Base-by-base conservation (phyloP, 257 asterid genomes). In the Solanum lycopersicoides region DNA sequence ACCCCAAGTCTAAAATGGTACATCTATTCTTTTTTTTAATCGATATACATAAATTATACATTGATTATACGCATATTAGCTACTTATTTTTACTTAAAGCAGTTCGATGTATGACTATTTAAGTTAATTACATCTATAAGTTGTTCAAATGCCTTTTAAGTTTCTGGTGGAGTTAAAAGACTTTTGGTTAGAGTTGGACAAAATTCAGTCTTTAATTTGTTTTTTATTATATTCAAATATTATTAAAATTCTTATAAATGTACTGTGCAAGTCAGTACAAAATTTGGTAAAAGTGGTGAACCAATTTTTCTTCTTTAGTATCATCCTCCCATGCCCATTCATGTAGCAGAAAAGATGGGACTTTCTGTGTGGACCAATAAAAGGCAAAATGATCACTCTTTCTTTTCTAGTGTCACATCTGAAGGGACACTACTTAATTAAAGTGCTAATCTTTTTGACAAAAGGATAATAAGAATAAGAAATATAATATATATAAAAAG, bases 1-100 rank as follows among this genome's bases (percentile, higher is more conserved):
- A 87, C 35, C 84, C 96, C 41, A 91, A 73, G 45, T n/a, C 89
- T 89, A 92, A 88, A 91, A 91, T 90, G 94, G 98, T 93, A 84
- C 0, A 34, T 20, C 53, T 53, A 34, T 21, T 37, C 8, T 39
- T 7, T 68, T n/a, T 68, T 6, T 3, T 5, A 5, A 30, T 0
- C 1, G 11, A 2, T 68, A 68, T 28, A 28, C 74, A 50, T 50
- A 50, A 21, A 50, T 50, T 50, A 50, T 50, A 15, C 60, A 16
- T 2, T 50, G 60, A 50, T 50, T 50, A 15, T 50, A 50, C 1
- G 63, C n/a, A 53, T 2, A 53, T 53, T 2, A 53, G 16, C 23
- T 53, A 53, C 42, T 11, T 45, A 45, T 16, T 16, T 50, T 6
- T 16, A 56, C n/a, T 5, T 50, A 9, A 50, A 47, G 2, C 56